Percentiles rank a stretch among this genome's conserved stretches.
Conservation (phyloP, 768 basidiomycete genomes). For the Epithele typhae region DNA sequence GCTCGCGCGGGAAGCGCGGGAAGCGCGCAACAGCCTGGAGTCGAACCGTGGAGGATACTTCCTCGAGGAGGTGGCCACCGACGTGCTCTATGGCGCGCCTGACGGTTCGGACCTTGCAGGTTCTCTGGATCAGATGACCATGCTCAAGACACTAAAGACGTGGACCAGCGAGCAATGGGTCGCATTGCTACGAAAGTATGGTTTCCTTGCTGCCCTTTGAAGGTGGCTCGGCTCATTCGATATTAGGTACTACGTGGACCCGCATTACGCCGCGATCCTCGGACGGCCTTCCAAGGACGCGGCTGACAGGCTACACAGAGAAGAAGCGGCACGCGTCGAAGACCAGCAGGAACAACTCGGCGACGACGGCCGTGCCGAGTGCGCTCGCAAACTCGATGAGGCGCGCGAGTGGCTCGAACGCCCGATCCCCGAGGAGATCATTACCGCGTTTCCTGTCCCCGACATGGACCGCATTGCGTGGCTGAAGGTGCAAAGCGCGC, state of each 20-base stretch:
- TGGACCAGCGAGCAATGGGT: slow-evolving; percentile 81
- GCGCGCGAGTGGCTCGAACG: slow-evolving; percentile 86
- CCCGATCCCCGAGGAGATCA: slow-evolving; percentile 73
- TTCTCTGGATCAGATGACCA: slow-evolving; percentile 72
- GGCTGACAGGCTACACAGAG: slow-evolving; percentile 71
- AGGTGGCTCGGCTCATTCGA: no score
- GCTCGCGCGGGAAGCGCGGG: slow-evolving; percentile 81
- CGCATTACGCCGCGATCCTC: no score
- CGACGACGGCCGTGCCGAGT: slow-evolving; percentile 69
- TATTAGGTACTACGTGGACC: no score
- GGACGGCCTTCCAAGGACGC: slow-evolving; percentile 86
- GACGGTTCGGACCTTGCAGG: slow-evolving; percentile 73
- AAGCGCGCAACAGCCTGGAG: slow-evolving; percentile 77
- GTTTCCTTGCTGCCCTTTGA: slow-evolving; percentile 1
- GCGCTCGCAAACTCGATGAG: slow-evolving; percentile 60
- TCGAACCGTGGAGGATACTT: slow-evolving; percentile 78
- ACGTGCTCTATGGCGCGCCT: slow-evolving; percentile 80
- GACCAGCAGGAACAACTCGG: slow-evolving; percentile 68
- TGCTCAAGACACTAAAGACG: slow-evolving; percentile 56
- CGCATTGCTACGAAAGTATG: slow-evolving; percentile 68
- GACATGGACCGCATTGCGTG: slow-evolving; percentile 86
- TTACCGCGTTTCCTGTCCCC: slow-evolving; percentile 83
- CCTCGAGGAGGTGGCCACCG: slow-evolving; percentile 63
- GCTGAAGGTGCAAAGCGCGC: slow-evolving; percentile 69
- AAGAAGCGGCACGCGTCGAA: slow-evolving; percentile 75